These are phyloP conservation scores for Cicer arietinum DNA, from an alignment of 306 rosid genomes.

Conservation along the genomic window DNA sequence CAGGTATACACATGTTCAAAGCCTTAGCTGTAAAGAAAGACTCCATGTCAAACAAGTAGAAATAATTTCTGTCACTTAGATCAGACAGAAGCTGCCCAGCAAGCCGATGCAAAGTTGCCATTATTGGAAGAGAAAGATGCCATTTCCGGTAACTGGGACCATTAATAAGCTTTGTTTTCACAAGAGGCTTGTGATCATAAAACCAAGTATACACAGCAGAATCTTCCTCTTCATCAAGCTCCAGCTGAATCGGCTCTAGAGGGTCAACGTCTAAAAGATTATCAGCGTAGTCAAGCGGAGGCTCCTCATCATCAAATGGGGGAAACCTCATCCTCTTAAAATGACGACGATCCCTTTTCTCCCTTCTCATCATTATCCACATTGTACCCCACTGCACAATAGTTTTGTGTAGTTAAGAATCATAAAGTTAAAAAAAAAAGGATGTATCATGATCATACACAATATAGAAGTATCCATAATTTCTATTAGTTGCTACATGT, in stretches of 20 bases:
- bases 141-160: slow-evolving; percentile 98
- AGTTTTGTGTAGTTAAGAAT: slow-evolving; percentile 19
- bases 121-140: slow-evolving; percentile 99
- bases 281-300: slow-evolving; percentile 97
- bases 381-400: slow-evolving; percentile 89
- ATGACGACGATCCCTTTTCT: slow-evolving; percentile 98
- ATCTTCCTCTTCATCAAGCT: slow-evolving; percentile 97
- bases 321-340: slow-evolving; percentile 99
- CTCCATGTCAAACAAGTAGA: slow-evolving; percentile 99
- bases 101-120: slow-evolving; percentile 98
- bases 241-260: slow-evolving; percentile 95
- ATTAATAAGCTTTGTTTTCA: slow-evolving; percentile 93
- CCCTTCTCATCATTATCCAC: slow-evolving; percentile 99
- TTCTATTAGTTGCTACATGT: neutral
- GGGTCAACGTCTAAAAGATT: slow-evolving; percentile 98
- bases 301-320: slow-evolving; percentile 99
- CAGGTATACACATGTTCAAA: slow-evolving; percentile 98
- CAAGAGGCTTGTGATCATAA: slow-evolving; percentile 97
- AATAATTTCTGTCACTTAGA: slow-evolving; percentile 91
- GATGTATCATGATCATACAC: neutral
- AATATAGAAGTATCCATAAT: neutral
- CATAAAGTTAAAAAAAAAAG: neutral
- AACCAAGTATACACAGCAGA: slow-evolving; percentile 98
- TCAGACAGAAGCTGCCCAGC: slow-evolving; percentile 98
- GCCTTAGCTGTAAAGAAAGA: slow-evolving; percentile 98